Evolutionary conservation across 768 basidiomycete species (phyloP).

Genomic region (Tylopilus plumbeoviolaceoides): DNA sequence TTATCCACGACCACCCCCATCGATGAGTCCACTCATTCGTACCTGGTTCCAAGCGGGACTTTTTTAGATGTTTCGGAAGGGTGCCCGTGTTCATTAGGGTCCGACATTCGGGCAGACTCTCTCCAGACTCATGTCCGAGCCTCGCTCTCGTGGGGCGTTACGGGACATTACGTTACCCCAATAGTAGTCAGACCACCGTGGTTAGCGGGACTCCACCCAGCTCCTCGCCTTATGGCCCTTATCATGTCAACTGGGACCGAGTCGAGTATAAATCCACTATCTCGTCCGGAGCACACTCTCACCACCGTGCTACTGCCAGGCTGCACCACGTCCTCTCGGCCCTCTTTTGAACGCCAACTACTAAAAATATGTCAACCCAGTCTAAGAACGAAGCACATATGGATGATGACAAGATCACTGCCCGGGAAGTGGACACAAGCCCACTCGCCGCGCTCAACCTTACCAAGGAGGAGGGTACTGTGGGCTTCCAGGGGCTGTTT

Average conservation of each 20-base stretch:
- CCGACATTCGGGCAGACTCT: too few species aligned
- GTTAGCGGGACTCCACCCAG: background rate
- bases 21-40: too few species aligned
- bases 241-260: background rate
- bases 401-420: background rate
- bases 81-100: too few species aligned
- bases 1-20: too few species aligned
- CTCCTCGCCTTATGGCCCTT: too few species aligned
- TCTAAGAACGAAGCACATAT: slow-evolving; percentile 8
- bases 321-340: slow-evolving; percentile 10
- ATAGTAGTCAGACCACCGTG: background rate
- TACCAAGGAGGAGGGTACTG: slow-evolving; percentile 16
- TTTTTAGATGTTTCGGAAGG: too few species aligned
- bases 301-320: slow-evolving; percentile 1
- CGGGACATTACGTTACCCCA: background rate
- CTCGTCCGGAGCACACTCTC: background rate
- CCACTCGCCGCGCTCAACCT: slow-evolving; percentile 9
- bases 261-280: slow-evolving; percentile 14
- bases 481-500: slow-evolving; percentile 26
- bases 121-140: too few species aligned
- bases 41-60: too few species aligned
- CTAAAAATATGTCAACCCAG: background rate
- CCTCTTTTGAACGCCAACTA: slow-evolving; percentile 9
- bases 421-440: background rate
- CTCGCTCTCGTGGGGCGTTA: too few species aligned